A percentile compares a stretch with the other conserved stretches of the same genome.
Evolutionary conservation across 129 eudicot species (phyloP).

Genomic region (Cynara cardunculus): DNA sequence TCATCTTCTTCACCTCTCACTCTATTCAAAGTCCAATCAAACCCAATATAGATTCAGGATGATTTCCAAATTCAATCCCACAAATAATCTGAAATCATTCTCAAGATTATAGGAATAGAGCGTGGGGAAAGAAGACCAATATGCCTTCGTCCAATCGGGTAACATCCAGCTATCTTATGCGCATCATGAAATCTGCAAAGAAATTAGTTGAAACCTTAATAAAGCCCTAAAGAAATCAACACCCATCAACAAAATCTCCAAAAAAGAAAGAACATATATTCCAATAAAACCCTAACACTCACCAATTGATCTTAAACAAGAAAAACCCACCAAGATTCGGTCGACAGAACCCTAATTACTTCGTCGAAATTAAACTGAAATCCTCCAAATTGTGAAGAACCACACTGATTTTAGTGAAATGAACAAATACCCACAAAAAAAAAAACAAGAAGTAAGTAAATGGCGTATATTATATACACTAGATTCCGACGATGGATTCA

Average conservation of each 20-base stretch:
- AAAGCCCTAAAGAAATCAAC: conserved; percentile 24
- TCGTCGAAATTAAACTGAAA: not conserved
- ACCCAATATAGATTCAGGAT: not conserved
- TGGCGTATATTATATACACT: not conserved
- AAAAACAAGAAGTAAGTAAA: not conserved
- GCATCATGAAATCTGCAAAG: conserved; percentile 16
- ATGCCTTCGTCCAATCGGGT: conserved; percentile 4
- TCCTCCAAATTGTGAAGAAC: conserved; percentile 7
- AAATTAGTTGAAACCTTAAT: conserved; percentile 3
- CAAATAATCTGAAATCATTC: conserved; percentile 14
- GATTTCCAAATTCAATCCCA: not conserved
- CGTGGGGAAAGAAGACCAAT: conserved; percentile 7
- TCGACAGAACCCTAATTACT: conserved; percentile 7
- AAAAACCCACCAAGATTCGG: conserved; percentile 26
- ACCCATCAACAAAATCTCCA: conserved; percentile 14
- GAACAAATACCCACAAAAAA: conserved; percentile 10
- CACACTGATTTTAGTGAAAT: conserved; percentile 15
- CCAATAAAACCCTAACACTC: conserved; percentile 17
- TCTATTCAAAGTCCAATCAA: not conserved
- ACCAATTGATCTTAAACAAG: not conserved
- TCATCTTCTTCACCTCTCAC: conserved; percentile 44
- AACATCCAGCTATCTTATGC: conserved; percentile 12
- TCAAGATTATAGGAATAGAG: not conserved
- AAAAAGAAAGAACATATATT: not conserved
- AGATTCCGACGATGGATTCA: conserved; percentile 21